These are phyloP conservation scores for Takakia lepidozioides DNA, from an alignment of 225 moss, liverwort and hornwort genomes.

Conservation along the genomic window DNA sequence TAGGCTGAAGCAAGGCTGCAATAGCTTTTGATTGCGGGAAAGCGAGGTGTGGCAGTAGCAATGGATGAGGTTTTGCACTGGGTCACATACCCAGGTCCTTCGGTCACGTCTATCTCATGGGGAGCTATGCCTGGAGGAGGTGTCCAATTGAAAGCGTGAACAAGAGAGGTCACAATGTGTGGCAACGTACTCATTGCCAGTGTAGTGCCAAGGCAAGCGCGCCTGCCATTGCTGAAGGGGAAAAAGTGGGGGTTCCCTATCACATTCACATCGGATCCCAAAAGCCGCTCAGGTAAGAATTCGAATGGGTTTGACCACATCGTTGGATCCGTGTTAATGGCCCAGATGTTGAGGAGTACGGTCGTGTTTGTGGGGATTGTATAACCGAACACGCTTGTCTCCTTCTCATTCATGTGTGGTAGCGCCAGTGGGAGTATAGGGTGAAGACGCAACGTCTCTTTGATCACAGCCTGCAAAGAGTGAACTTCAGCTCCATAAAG, in stretches of 20 bases:
- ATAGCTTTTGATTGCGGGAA: too few species aligned
- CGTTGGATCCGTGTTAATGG: constrained; percentile 35
- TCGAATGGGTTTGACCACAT: constrained; percentile 26
- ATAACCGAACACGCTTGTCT: constrained; percentile 22
- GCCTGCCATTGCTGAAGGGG: constrained; percentile 31
- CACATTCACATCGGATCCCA: constrained; percentile 20
- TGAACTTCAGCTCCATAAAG: too few species aligned
- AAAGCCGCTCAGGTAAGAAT: constrained; percentile 41
- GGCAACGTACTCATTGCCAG: constrained; percentile 33
- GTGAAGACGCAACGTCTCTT: constrained; percentile 51
- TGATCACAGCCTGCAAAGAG: constrained; percentile 45
- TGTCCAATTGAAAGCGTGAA: constrained; percentile 44
- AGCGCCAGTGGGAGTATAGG: constrained; percentile 39
- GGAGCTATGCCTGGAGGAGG: too few species aligned
- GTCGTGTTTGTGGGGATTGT: constrained; percentile 41
- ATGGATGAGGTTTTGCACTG: too few species aligned
- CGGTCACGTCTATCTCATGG: too few species aligned
- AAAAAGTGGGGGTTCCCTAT: constrained; percentile 36
- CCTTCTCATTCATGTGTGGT: constrained; percentile 33
- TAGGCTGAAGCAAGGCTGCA: too few species aligned
- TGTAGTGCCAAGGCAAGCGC: constrained; percentile 37
- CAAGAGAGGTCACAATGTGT: constrained; percentile 25
- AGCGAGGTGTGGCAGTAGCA: too few species aligned
- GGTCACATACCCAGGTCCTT: too few species aligned
- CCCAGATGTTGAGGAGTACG: constrained; percentile 50